Percentiles rank a stretch among this genome's conserved stretches.
These are phyloP conservation scores for Rickenella mellea DNA, from an alignment of 768 basidiomycete genomes.

Conservation along the genomic window DNA sequence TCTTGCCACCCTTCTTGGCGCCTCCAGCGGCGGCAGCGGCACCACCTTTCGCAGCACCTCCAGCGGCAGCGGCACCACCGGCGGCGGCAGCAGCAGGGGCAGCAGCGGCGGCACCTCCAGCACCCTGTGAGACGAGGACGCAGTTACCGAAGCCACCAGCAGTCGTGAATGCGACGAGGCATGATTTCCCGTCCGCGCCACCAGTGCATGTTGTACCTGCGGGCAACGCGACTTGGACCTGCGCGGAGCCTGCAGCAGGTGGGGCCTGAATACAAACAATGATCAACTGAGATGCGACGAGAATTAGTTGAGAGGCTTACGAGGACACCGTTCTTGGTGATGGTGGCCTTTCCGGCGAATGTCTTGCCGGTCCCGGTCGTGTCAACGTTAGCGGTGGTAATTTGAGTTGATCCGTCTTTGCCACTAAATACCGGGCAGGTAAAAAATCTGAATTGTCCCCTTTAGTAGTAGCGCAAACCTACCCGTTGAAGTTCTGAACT, in stretches of 20 bases:
- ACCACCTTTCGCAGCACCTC: not conserved
- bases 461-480: constrained; percentile 7
- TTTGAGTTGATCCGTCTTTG: constrained; percentile 36
- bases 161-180: constrained; percentile 42
- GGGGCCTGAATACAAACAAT: constrained; percentile 26
- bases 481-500: constrained; percentile 40
- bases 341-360: constrained; percentile 24
- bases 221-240: constrained; percentile 35
- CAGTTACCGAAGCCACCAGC: constrained; percentile 47
- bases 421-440: constrained; percentile 21
- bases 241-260: constrained; percentile 23
- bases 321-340: constrained; percentile 37
- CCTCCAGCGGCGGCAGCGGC: not conserved
- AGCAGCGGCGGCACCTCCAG: constrained; percentile 3
- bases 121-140: constrained; percentile 30
- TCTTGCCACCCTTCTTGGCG: not conserved
- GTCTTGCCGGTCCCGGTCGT: constrained; percentile 24
- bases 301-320: constrained; percentile 22
- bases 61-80: not conserved
- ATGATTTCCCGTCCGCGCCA: constrained; percentile 32
- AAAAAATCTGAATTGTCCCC: not conserved
- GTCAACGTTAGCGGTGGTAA: constrained; percentile 34
- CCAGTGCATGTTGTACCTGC: constrained; percentile 42
- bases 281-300: not conserved
- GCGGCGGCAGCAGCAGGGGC: constrained; percentile 4